Conservation (phyloP, 1,139 yeast genomes). For the Hyphopichia buzzinii region DNA sequence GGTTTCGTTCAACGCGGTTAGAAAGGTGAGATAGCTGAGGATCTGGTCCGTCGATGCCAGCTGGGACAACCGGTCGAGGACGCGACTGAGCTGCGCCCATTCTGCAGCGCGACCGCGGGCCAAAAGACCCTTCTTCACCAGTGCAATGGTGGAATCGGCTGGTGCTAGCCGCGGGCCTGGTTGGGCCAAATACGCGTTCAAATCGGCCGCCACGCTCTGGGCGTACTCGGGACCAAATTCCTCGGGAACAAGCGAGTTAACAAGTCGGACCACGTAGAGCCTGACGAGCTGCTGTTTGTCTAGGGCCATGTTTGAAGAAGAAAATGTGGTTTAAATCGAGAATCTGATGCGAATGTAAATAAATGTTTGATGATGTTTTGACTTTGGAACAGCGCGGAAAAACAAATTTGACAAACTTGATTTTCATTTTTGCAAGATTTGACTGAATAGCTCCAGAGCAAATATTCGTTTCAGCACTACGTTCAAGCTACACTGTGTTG, state of each 20-base stretch:
- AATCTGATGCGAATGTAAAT: no score
- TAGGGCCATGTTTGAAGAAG: conserved; percentile 32
- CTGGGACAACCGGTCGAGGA: conserved; percentile 29
- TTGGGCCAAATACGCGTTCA: conserved; percentile 16
- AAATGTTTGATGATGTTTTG: no score
- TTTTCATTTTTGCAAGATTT: no score
- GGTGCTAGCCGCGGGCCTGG: conserved; percentile 5
- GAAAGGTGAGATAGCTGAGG: conserved; percentile 36
- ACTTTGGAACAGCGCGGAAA: no score
- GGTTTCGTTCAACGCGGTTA: conserved; percentile 10
- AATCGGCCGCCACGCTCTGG: conserved; percentile 32
- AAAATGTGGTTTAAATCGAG: no score
- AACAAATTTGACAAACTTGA: no score
- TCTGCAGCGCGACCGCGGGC: conserved; percentile 21
- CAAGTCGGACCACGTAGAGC: conserved; percentile 37
- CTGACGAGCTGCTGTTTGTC: conserved; percentile 33
- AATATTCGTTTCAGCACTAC: no score
- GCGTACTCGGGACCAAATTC: conserved; percentile 40
- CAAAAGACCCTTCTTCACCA: conserved; percentile 26
- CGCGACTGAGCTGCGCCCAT: conserved; percentile 33
- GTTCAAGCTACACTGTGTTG: no score
- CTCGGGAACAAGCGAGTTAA: conserved; percentile 36
- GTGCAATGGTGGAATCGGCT: background rate
- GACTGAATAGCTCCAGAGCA: no score
- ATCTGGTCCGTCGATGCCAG: conserved; percentile 31